These are phyloP conservation scores for Plasmodium vinckei DNA, from an alignment of 169 alveolate genomes.

Conservation along the genomic window DNA sequence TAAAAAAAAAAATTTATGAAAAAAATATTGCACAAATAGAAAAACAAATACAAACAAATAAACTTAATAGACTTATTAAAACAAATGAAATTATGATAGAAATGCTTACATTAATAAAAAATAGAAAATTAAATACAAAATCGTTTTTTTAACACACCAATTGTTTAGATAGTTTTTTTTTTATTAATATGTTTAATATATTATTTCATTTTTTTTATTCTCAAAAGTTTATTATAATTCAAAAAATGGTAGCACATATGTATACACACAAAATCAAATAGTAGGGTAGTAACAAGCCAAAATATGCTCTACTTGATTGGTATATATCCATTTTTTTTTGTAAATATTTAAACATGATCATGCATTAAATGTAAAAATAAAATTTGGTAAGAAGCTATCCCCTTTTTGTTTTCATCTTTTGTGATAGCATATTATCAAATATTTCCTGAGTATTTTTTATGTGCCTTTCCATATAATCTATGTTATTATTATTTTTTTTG, in stretches of 20 bases:
- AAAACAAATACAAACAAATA: slow-evolving; percentile 40
- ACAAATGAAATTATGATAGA: slow-evolving; percentile 34
- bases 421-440: slow-evolving; percentile 12
- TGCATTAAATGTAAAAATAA: no score
- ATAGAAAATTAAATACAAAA: slow-evolving; percentile 33
- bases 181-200: no score
- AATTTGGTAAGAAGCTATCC: not conserved
- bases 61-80: slow-evolving; percentile 40
- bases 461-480: slow-evolving; percentile 45
- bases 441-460: slow-evolving; percentile 19
- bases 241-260: no score
- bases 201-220: no score
- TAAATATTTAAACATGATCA: no score
- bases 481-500: slow-evolving; percentile 20
- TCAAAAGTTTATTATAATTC: no score
- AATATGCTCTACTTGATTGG: no score
- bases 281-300: no score
- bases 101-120: slow-evolving; percentile 49
- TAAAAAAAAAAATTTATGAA: slow-evolving; percentile 62
- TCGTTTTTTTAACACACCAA: not conserved
- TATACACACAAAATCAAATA: no score
- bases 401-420: slow-evolving; percentile 20
- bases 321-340: no score
- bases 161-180: not conserved
- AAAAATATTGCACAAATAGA: slow-evolving; percentile 70